These are phyloP conservation scores for Penicillium desertorum DNA, from an alignment of 495 filamentous ascomycete genomes.

Conservation along the genomic window DNA sequence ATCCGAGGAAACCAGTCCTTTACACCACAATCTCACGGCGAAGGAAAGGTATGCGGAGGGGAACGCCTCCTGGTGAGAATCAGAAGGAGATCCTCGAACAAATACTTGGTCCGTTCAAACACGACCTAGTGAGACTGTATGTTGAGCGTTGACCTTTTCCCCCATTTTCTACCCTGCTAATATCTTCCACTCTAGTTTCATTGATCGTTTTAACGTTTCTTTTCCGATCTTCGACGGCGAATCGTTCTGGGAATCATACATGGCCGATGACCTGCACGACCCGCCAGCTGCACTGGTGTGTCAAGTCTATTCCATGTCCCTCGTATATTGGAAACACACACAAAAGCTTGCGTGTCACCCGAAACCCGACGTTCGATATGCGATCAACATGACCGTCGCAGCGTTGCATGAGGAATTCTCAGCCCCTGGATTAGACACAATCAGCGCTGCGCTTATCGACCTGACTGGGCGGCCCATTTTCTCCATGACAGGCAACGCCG, in stretches of 20 bases:
- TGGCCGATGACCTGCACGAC: conserved; percentile 40
- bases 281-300: conserved; percentile 54
- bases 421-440: conserved; percentile 50
- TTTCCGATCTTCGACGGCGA: conserved; percentile 57
- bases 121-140: conserved; percentile 53
- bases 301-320: conserved; percentile 52
- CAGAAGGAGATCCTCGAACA: conserved; percentile 57
- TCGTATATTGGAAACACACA: conserved; percentile 52
- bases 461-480: conserved; percentile 52
- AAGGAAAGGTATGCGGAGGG: conserved; percentile 46
- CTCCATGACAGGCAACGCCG: conserved; percentile 54
- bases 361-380: conserved; percentile 51
- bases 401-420: conserved; percentile 54
- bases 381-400: conserved; percentile 52
- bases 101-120: conserved; percentile 51
- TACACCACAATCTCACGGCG: conserved; percentile 50
- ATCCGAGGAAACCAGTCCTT: conserved; percentile 49
- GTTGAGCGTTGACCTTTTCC: conserved; percentile 1
- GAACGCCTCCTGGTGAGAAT: conserved; percentile 51
- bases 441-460: conserved; percentile 50
- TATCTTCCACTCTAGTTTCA: conserved; percentile 35
- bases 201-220: conserved; percentile 51
- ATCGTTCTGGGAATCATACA: conserved; percentile 47
- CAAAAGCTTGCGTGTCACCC: conserved; percentile 46
- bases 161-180: conserved; percentile 10